phyloP scores from a whole-genome alignment of 768 basidiomycete genomes.

The Boletus vermiculosoides region DNA sequence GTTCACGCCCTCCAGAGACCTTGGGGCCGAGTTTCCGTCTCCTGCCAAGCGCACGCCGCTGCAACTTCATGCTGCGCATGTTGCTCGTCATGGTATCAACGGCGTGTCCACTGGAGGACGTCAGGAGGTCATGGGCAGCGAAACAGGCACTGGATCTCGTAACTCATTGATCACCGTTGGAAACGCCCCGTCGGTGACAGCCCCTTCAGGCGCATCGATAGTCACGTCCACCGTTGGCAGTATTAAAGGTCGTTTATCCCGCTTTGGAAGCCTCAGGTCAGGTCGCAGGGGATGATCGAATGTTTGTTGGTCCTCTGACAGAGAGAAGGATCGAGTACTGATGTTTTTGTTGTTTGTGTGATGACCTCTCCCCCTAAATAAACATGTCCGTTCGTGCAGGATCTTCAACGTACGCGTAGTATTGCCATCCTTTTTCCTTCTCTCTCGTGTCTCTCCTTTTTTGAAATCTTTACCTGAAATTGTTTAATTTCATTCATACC shows the following conservation, averaged over 20 bases:
- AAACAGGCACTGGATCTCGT: conserved; percentile 50
- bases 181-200: conserved; percentile 38
- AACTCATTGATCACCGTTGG: conserved; percentile 76
- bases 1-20: conserved; percentile 24
- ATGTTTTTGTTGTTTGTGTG: background rate
- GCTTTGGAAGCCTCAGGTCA: conserved; percentile 69
- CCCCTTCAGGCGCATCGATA: conserved; percentile 53
- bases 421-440: background rate
- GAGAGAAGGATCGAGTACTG: background rate
- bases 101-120: conserved; percentile 78
- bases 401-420: background rate
- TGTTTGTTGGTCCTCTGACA: background rate
- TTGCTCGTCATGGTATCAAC: conserved; percentile 80
- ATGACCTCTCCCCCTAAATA: background rate
- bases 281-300: conserved; percentile 36
- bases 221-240: conserved; percentile 63
- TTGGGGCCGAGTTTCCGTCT: conserved; percentile 5
- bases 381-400: conserved; percentile 4
- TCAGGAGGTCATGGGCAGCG: conserved; percentile 44
- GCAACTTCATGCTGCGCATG: conserved; percentile 76
- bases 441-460: background rate
- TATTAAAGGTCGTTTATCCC: conserved; percentile 72
- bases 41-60: conserved; percentile 66
- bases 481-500: conserved; percentile 20
- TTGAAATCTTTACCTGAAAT: conserved; percentile 8